A percentile compares a stretch with the other conserved stretches of the same genome.
Evolutionary conservation across 1,284 basidiomycete genomes (phyloP).

Genomic region (Phylloboletellus chloephorus): DNA sequence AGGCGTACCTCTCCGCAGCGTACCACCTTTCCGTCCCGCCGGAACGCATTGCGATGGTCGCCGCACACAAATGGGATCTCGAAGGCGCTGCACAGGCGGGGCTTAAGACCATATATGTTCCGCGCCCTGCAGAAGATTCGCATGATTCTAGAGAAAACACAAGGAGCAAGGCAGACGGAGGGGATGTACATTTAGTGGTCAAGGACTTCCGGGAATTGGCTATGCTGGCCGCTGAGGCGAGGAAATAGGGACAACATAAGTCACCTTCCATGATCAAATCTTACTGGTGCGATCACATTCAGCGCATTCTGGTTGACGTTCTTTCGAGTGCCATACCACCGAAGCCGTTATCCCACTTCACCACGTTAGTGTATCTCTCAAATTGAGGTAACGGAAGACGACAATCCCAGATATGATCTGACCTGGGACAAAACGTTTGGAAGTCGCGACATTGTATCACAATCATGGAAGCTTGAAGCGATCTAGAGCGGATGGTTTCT

Average conservation of each 20-base stretch:
- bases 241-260: not conserved
- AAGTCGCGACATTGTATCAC: not conserved
- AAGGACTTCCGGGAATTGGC: slow-evolving; percentile 41
- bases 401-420: no score
- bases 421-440: not conserved
- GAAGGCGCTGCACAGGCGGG: slow-evolving; percentile 48
- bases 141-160: slow-evolving; percentile 25
- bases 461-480: slow-evolving; percentile 46
- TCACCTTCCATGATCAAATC: not conserved
- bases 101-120: slow-evolving; percentile 54
- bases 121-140: slow-evolving; percentile 42
- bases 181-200: slow-evolving; percentile 46
- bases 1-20: slow-evolving; percentile 46
- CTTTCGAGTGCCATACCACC: not conserved
- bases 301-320: not conserved
- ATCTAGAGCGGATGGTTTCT: slow-evolving; percentile 61
- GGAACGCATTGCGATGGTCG: slow-evolving; percentile 55
- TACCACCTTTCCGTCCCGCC: slow-evolving; percentile 49
- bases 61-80: slow-evolving; percentile 56
- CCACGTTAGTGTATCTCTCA: not conserved
- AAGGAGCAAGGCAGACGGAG: slow-evolving; percentile 42
- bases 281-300: not conserved
- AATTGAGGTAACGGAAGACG: not conserved
- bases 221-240: slow-evolving; percentile 16
- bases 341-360: not conserved